Base-by-base conservation (phyloP, 768 basidiomycete species). In the Phaffia tasmanica region DNA sequence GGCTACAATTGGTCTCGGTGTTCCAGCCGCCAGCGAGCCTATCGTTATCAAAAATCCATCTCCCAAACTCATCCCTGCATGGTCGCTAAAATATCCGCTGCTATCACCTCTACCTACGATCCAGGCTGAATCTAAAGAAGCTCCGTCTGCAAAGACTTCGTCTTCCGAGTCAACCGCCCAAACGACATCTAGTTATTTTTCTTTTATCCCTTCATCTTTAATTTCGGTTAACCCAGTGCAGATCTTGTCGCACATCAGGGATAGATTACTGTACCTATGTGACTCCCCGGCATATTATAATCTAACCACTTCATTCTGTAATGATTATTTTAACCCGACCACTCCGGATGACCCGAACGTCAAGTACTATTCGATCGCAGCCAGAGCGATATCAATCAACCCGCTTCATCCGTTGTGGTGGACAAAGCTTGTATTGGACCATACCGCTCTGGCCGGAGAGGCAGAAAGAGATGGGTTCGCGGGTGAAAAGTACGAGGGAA, bases 201-300 rank as follows among this genome's bases (percentile, higher is more conserved):
- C 49, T 51, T 69, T 35, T 42, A 62, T 8, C 48, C 67, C 25
- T 46, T 53, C 56, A 51, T 63, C 62, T 48, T 61, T 23, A 11
- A 42, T 42, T 4, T 42, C 35, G 35, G 35, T 42, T 4, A 62
- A 67, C 54, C 59, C 67, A 11, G 46, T 63, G 50, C 47, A 63
- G 49, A 51, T 65, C 16, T 69, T 73, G 14, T 77, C 89, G 8
- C 78, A 83, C 83, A 2, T 81, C 90, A 29, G 88, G 87, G 0
- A 86, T 86, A 0, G 87, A 88, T 4, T 99, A 42, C 82, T 98
- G 19, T 86, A 87, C 56, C 78, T 93, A 63, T 83, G 98, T 70
- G 95, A 99, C 79, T 92, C 92, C 0, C 95, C 95, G 1, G 95
- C 95, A 0, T 99, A 98, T 76, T 85, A 88, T 8, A 94, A 95